Evolutionary conservation across 2,329 filamentous ascomycete species (phyloP), one percentile per base, ranked within the genome.

Genomic region (Microcera coccophila): DNA sequence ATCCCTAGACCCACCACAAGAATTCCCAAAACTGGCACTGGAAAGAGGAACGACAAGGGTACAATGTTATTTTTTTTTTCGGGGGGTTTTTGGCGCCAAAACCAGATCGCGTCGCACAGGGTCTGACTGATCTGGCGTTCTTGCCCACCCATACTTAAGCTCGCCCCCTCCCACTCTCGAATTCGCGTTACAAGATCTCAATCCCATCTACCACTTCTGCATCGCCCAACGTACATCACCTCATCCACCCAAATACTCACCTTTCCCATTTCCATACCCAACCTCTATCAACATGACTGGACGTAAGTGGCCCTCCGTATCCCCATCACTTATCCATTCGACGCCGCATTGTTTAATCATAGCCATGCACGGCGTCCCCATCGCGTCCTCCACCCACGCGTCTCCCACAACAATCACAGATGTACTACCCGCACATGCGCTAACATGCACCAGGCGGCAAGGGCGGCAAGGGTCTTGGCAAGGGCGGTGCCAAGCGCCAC

Each of bases 401-500:
- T n/a, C 24, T 19, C 14, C 21, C 15, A 15, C 33, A 35, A 20
- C 15, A 35, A 18, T 15, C 8, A 15, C n/a, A n/a, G n/a, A n/a
- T n/a, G n/a, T n/a, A n/a, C n/a, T 16, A 28, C 14, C 24, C 14
- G 24, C 9, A 28, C 24, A 28, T 32, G 12, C 16, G 66, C 74
- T 81, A 63, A 82, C 73, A 57, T 59, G 50, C 55, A 52, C 61
- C 61, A 93, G 88, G 88, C 71, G 89, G 89, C 71, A 94, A 95
- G 78, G 90, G 90, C 73, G 90, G 90, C 71, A 95, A 95, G 84
- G 90, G 90, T 71, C 89, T 95, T 74, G 90, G 90, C 72, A 95
- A 95, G 84, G 90, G 90, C 58, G 90, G 90, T 72, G 91, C 91
- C 75, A 97, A 96, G 87, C 90, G 90, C 75, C 90, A 96, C 78